Percentiles rank a stretch among this genome's conserved stretches.
phyloP scores from a whole-genome alignment of 768 basidiomycete genomes.

The Mycena chlorophos region DNA sequence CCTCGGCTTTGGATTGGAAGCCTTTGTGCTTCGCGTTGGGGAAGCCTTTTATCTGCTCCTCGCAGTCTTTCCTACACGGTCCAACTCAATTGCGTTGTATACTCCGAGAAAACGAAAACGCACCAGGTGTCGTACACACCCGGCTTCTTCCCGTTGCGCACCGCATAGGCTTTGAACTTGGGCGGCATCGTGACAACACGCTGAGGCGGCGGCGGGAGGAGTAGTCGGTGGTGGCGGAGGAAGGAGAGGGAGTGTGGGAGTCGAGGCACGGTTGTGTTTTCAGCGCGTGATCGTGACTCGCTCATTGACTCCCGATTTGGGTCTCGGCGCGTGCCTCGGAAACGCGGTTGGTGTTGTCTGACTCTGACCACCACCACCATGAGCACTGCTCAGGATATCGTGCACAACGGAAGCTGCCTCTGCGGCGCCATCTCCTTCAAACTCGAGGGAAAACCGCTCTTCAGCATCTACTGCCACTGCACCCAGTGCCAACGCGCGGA shows the following conservation, averaged over 20 bases:
- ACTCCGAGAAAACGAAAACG: neutral
- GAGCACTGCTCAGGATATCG: neutral
- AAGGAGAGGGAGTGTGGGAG: neutral
- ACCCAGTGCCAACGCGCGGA: constrained; percentile 17
- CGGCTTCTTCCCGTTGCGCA: constrained; percentile 47
- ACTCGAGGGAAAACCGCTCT: constrained; percentile 16
- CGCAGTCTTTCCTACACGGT: constrained; percentile 68
- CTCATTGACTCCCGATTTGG: neutral
- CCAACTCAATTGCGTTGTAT: neutral
- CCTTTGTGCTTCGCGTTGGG: constrained; percentile 65
- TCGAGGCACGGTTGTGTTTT: neutral
- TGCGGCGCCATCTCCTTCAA: constrained; percentile 14
- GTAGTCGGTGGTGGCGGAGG: neutral
- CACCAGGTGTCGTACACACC: constrained; percentile 40
- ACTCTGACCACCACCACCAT: neutral
- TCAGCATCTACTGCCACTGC: constrained; percentile 23
- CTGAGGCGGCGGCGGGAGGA: constrained; percentile 1
- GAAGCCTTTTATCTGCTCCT: constrained; percentile 67
- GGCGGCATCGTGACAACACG: neutral
- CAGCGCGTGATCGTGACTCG: neutral
- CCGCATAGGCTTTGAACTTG: constrained; percentile 58
- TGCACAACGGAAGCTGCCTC: constrained; percentile 15
- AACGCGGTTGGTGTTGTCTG: neutral
- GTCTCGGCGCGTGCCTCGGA: neutral
- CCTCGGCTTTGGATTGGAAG: constrained; percentile 56